A percentile compares a stretch with the other conserved stretches of the same genome.
These are phyloP conservation scores for Sarocladium kiliense DNA, from an alignment of 2,329 filamentous ascomycete species.

Conservation along the genomic window DNA sequence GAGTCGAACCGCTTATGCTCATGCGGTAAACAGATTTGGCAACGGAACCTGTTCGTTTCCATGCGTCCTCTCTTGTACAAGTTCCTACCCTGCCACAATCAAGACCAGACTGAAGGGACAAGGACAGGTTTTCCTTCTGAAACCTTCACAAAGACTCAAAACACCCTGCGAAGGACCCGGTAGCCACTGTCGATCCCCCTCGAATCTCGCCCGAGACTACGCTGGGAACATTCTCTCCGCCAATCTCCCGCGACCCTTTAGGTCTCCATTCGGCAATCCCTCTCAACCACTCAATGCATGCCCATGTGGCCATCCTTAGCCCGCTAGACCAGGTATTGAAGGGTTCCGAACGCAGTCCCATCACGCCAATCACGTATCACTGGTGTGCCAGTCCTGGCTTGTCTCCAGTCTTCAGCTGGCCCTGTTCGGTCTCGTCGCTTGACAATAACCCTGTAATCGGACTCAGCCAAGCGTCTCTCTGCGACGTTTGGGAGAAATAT, in stretches of 20 bases:
- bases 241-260: conserved; percentile 5
- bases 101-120: neutral
- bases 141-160: neutral
- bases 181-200: neutral
- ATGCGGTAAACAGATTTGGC: neutral
- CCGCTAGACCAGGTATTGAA: conserved; percentile 4
- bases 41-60: conserved; percentile 5
- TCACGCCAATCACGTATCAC: conserved; percentile 4
- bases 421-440: neutral
- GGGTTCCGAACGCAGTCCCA: neutral
- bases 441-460: conserved; percentile 4
- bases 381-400: neutral
- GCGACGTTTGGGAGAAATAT: conserved; percentile 7
- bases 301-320: conserved; percentile 3
- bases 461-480: neutral
- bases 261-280: neutral
- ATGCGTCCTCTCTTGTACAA: neutral
- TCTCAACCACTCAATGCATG: conserved; percentile 4
- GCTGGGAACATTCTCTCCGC: neutral
- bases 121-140: neutral
- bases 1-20: too few relatives aligned
- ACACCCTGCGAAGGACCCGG: neutral
- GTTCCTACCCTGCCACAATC: neutral
- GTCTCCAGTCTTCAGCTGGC: conserved; percentile 5
- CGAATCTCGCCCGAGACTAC: neutral